A percentile compares a stretch with the other conserved stretches of the same genome.
Evolutionary conservation across 768 basidiomycete species (phyloP).

Genomic region (Rhizopogon sp.): DNA sequence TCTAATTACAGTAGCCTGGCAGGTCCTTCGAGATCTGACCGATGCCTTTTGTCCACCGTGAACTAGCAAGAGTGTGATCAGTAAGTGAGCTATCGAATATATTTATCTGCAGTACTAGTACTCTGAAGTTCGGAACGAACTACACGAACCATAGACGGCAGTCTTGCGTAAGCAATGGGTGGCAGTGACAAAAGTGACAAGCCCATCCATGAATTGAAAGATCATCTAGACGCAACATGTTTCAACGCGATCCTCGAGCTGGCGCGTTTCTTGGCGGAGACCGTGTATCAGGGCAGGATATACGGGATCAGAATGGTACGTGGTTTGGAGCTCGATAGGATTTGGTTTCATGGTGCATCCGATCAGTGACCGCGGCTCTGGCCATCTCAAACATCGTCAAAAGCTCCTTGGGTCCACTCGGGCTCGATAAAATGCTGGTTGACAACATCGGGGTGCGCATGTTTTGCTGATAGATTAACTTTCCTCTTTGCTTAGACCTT

Average conservation of each 20-base stretch:
- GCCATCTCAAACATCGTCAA: slow-evolving; percentile 97
- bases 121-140: too few relatives aligned
- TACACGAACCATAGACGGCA: background rate
- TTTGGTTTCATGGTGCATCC: slow-evolving; percentile 4
- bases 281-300: slow-evolving; percentile 90
- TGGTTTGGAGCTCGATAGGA: background rate
- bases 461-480: background rate
- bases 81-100: too few relatives aligned
- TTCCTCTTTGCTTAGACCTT: slow-evolving; percentile 8
- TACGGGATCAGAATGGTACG: slow-evolving; percentile 93
- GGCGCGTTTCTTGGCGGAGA: slow-evolving; percentile 94
- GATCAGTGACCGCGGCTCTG: slow-evolving; percentile 85
- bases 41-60: too few relatives aligned
- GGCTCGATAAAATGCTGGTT: slow-evolving; percentile 95
- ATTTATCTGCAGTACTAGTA: too few relatives aligned
- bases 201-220: background rate
- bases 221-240: slow-evolving; percentile 41
- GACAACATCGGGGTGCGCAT: slow-evolving; percentile 89
- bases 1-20: too few relatives aligned
- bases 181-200: background rate
- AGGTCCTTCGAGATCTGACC: too few relatives aligned
- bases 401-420: slow-evolving; percentile 92
- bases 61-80: too few relatives aligned
- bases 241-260: slow-evolving; percentile 87
- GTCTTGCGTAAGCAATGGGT: background rate